Evolutionary conservation across 441 rosid species (phyloP), one percentile per base, ranked within the genome.

Genomic region (Sinapis alba): DNA sequence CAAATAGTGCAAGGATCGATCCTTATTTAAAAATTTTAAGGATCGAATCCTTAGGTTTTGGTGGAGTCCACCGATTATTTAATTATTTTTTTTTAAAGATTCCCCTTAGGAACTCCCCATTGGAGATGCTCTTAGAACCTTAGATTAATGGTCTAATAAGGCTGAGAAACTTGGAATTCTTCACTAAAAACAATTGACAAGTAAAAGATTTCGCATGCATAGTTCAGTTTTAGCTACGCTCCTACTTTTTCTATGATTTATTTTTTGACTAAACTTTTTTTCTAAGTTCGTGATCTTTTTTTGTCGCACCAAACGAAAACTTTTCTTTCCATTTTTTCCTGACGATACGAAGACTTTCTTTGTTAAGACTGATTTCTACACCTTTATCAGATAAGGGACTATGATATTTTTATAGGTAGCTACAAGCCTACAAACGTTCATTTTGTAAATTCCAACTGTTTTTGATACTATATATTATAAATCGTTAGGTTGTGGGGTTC

Each of bases 301-400:
- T 51, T 57, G 58, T 57, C 19, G 64, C 47, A 56, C 59, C 43
- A 15, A 18, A 43, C 65, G 12, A 30, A 28, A 3, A 32, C 45
- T 28, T 60, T 16, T 28, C 23, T 28, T 60, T 28, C 23, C 30
- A n/a, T 58, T 12, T 28, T 59, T 28, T 7, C 11, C n/a, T 58
- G 28, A 28, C 64, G 23, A 16, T 15, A 32, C 27, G 19, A 74
- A 21, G 62, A 47, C 53, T 68, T 62, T 50, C 43, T 59, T 61
- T 68, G 18, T 43, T 68, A 59, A 21, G 21, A 59, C 8, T 59
- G 20, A 60, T 60, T 75, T 51, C 61, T 32, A 2, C 43, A 66
- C 23, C 26, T 10, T 57, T 58, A 43, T 66, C 61, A 21, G 61
- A 57, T 28, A 27, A 74, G 47, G 61, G 26, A 30, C 27, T 28